Evolutionary conservation across 2,329 filamentous ascomycete species (phyloP), one percentile per base, ranked within the genome.

Genomic region (Trichothecium sympodiale): DNA sequence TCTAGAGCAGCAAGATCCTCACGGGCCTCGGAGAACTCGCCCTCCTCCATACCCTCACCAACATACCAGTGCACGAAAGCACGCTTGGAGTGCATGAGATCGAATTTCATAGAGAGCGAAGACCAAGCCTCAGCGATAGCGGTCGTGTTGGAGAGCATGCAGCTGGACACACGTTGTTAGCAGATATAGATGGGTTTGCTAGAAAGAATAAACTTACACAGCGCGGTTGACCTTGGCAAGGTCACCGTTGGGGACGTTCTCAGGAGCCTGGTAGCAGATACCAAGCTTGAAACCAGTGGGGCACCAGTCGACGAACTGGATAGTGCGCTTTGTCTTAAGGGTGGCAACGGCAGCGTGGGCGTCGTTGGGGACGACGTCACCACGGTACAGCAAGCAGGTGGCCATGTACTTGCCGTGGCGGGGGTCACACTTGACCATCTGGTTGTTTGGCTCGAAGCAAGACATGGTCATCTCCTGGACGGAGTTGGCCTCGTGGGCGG

Each of bases 31-130:
- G 86, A 94, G 78, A 98, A 98, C 69, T 98, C 91, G 65, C 91
- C 91, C 67, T 98, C 91, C 76, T 98, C 91, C 91, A 98, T 98
- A 79, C 91, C 91, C 75, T 96, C 91, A 71, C 91, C 91, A 59
- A 98, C 91, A 56, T 96, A 98, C 91, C 91, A 98, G 71, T 98
- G 91, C 47, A 98, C 91, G 69, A 98, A 98, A 44, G 91, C 91
- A 72, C 91, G 91, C 83, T 98, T 98, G 64, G 86, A 93, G 80
- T 96, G 95, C 91, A 98, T 98, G 62, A 98, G 85, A 59, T 98
- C 91, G 72, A 98, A 98, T 73, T 98, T 98, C 77, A 82, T 77
- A 43, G 87, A 93, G 46, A 98, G 78, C 48, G 87, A 87, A 45
- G 84, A 88, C 91, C 91, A 98, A 45, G 91, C 91, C 71, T 96